phyloP scores from a whole-genome alignment of 2,329 filamentous ascomycete species.

The Bipolaris bicolor region DNA sequence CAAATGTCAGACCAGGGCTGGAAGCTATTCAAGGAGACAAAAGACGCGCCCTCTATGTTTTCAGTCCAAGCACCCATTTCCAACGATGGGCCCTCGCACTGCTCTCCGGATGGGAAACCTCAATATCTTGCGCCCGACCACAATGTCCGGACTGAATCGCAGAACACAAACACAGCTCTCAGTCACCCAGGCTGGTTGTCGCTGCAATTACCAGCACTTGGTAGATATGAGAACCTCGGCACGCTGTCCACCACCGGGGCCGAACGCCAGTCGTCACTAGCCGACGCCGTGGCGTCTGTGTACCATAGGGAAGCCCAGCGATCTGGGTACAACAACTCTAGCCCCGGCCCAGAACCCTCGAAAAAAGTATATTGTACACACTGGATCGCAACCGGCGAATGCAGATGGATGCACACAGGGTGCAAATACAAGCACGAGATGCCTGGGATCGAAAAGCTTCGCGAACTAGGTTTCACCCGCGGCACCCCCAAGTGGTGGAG shows the following conservation, averaged over 20 bases:
- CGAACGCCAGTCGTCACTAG: slow-evolving; percentile 15
- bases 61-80: slow-evolving; percentile 11
- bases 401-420: slow-evolving; percentile 83
- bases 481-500: slow-evolving; percentile 63
- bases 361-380: slow-evolving; percentile 83
- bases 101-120: not conserved
- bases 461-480: slow-evolving; percentile 68
- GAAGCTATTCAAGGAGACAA: slow-evolving; percentile 31
- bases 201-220: not conserved
- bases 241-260: not conserved
- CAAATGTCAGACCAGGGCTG: slow-evolving; percentile 34
- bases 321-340: slow-evolving; percentile 47
- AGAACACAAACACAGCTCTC: not conserved
- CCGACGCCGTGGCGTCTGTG: slow-evolving; percentile 36
- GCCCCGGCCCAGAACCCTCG: slow-evolving; percentile 48
- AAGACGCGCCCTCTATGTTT: slow-evolving; percentile 14
- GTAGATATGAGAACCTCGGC: not conserved
- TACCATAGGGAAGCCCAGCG: slow-evolving; percentile 36
- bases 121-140: slow-evolving; percentile 30
- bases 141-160: slow-evolving; percentile 13
- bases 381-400: slow-evolving; percentile 86
- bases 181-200: not conserved
- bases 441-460: slow-evolving; percentile 73
- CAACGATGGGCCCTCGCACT: not conserved
- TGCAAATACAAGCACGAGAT: slow-evolving; percentile 93